phyloP scores from a whole-genome alignment of 1,284 basidiomycete species.

The Papiliotrema flavescens region DNA sequence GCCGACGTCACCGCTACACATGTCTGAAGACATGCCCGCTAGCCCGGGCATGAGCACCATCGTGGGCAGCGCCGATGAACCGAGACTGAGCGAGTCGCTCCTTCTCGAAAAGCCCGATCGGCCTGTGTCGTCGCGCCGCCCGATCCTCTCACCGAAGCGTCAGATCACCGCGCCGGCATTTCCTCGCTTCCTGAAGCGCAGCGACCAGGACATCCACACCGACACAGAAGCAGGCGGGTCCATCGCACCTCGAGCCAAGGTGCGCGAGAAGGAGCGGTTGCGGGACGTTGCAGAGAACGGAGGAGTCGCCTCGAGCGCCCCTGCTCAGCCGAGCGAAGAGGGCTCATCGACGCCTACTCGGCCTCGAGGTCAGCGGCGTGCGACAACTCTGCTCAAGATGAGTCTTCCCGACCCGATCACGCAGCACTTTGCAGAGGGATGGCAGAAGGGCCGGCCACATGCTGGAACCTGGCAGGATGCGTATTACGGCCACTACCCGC shows the following conservation, averaged over 20 bases:
- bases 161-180: conserved; percentile 20
- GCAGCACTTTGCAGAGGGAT: conserved; percentile 34
- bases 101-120: not conserved
- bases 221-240: conserved; percentile 5
- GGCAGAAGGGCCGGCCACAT: conserved; percentile 42
- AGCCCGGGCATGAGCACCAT: conserved; percentile 16
- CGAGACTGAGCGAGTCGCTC: not conserved
- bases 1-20: conserved; percentile 10
- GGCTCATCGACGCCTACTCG: conserved; percentile 10
- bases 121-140: not conserved
- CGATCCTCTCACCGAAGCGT: not conserved
- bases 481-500: conserved; percentile 32
- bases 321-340: not conserved
- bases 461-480: conserved; percentile 46
- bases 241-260: conserved; percentile 1
- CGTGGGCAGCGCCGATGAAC: conserved; percentile 1
- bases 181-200: conserved; percentile 14
- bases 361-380: conserved; percentile 7
- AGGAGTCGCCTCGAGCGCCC: not conserved
- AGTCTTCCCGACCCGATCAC: conserved; percentile 32
- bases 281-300: not conserved
- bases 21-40: conserved; percentile 1
- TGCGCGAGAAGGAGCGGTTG: not conserved
- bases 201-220: conserved; percentile 10
- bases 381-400: conserved; percentile 22